Evolutionary conservation across 2,329 filamentous ascomycete genomes (phyloP).

Genomic region (Trichophyton verrucosum): DNA sequence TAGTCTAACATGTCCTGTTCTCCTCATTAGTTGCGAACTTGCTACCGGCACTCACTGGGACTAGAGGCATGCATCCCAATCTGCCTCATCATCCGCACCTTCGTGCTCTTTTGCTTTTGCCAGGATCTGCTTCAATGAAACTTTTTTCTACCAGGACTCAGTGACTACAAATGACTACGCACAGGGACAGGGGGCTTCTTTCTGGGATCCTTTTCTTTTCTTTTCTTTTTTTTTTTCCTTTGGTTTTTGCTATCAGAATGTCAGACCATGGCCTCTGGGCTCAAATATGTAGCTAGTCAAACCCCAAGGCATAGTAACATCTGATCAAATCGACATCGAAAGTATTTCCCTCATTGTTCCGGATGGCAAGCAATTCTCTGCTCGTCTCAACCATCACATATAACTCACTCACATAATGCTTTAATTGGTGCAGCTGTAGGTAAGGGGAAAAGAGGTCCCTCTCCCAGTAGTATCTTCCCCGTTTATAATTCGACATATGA

Average conservation of each 20-base stretch:
- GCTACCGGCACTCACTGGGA: constrained; percentile 9
- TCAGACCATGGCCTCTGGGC: neutral
- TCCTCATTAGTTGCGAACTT: constrained; percentile 8
- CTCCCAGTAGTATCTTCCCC: neutral
- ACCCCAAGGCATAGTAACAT: neutral
- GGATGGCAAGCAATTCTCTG: neutral
- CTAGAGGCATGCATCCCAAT: neutral
- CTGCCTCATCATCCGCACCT: neutral
- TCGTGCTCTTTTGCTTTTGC: neutral
- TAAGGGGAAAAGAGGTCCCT: neutral
- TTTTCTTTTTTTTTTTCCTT: too few species aligned
- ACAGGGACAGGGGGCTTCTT: neutral
- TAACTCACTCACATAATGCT: neutral
- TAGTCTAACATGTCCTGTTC: neutral
- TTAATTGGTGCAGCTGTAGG: neutral
- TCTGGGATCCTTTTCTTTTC: too few species aligned
- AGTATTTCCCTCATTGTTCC: neutral
- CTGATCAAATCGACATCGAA: neutral
- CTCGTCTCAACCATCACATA: neutral
- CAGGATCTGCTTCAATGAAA: neutral
- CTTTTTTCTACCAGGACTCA: neutral
- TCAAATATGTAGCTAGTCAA: neutral
- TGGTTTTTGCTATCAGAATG: too few species aligned
- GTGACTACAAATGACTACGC: neutral
- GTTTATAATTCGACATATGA: neutral